Percentiles rank a stretch among this genome's conserved stretches.
phyloP scores from a whole-genome alignment of 805 yeast genomes.

The Priceomyces melissophilus region DNA sequence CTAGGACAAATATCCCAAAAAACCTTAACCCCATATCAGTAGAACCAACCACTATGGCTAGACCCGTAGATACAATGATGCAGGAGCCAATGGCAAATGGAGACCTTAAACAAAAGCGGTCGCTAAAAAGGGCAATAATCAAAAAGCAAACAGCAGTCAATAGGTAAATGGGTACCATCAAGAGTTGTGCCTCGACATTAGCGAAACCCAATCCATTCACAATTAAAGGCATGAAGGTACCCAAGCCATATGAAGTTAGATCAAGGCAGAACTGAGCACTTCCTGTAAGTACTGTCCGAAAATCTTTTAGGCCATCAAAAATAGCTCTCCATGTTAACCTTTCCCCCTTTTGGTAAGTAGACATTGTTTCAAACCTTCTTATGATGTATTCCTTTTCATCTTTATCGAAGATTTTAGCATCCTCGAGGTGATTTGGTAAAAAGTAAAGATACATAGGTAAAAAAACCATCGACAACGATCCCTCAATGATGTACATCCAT shows the following conservation, averaged over 20 bases:
- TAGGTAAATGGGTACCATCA: constrained; percentile 39
- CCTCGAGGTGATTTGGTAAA: constrained; percentile 38
- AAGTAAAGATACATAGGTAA: constrained; percentile 32
- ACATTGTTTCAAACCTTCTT: constrained; percentile 31
- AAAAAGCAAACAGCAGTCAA: constrained; percentile 26
- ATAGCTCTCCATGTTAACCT: constrained; percentile 21
- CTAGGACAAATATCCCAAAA: constrained; percentile 35
- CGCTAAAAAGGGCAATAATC: constrained; percentile 22
- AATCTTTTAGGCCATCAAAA: constrained; percentile 23
- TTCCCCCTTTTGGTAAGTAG: constrained; percentile 30
- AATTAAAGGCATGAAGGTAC: constrained; percentile 40
- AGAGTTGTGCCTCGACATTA: constrained; percentile 30
- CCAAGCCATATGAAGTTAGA: constrained; percentile 39
- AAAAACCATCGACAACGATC: constrained; percentile 39
- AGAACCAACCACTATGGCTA: constrained; percentile 25
- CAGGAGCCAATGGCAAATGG: constrained; percentile 25
- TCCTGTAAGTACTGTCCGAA: constrained; percentile 31
- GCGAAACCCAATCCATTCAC: constrained; percentile 30
- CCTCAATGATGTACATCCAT: constrained; percentile 49
- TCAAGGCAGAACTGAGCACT: constrained; percentile 46
- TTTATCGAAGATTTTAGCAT: constrained; percentile 38
- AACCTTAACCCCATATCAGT: constrained; percentile 28
- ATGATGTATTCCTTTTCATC: constrained; percentile 34
- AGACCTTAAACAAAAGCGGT: constrained; percentile 23
- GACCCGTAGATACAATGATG: constrained; percentile 26